Evolutionary conservation across 2,329 filamentous ascomycete species (phyloP), one percentile per base, ranked within the genome.

Genomic region (Biscogniauxia sp.): DNA sequence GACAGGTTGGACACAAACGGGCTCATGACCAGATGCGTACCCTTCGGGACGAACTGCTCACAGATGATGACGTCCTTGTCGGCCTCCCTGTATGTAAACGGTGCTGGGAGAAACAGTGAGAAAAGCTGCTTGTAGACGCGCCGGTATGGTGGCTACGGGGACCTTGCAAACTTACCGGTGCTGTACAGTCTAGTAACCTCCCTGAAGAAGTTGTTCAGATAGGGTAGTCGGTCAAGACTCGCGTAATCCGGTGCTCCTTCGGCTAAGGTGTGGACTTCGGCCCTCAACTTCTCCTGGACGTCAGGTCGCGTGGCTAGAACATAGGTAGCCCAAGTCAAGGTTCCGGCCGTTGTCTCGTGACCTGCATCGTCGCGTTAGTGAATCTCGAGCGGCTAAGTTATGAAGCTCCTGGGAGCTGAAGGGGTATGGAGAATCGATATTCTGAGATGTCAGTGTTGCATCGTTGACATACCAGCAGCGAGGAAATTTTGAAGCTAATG

Each of bases 281-380:
- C 51, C 26, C 61, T 55, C 7, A 63, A 37, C 26, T 58, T 61
- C 3, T 57, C 55, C 49, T 63, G 61, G 23, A 63, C 53, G 13
- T 63, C 59, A 9, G 59, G 59, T 19, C 53, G 45, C 15, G 61
- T 63, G 9, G 61, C 61, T 15, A 63, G 26, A n/a, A 61, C 52
- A 20, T 59, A 63, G 6, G 61, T 61, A 54, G 61, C 61, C 61
- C 61, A 63, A 3, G 61, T 63, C 17, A 63, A 52, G 23, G 59
- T 57, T 4, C 61, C 61, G 3, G 61, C 57, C 15, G 61, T 63
- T 25, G 61, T 63, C 51, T 63, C 61, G 26, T 63, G 61, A 20
- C 61, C 61, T 62, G 17, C 8, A 2, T 50, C 28, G 37, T 3
- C 37, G 26, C 9, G 6, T 32, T 32, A 32, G 28, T 62, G 51